Percentiles rank a stretch among this genome's conserved stretches.
Evolutionary conservation across 306 rosid species (phyloP).

Genomic region (Canavalia gladiata): DNA sequence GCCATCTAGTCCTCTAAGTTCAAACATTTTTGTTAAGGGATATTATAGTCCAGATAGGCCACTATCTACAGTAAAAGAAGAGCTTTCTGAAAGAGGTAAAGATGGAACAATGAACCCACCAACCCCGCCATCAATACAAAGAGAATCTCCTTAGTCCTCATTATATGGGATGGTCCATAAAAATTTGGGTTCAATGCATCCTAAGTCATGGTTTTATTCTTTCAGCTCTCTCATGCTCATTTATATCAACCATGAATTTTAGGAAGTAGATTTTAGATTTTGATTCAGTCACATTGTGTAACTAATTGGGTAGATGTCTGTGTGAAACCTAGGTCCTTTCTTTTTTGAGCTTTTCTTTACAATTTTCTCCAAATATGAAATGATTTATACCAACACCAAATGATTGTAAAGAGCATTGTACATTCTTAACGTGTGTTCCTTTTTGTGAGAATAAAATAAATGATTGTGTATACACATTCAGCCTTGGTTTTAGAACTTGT

Average conservation of each 20-base stretch:
- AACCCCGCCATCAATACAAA: slow-evolving; percentile 63
- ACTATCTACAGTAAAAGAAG: slow-evolving; percentile 68
- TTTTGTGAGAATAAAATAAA: slow-evolving; percentile 30
- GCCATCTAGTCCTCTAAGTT: slow-evolving; percentile 58
- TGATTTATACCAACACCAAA: slow-evolving; percentile 2
- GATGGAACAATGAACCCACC: slow-evolving; percentile 82
- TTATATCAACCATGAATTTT: slow-evolving; percentile 35
- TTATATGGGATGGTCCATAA: background rate
- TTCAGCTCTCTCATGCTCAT: slow-evolving; percentile 13
- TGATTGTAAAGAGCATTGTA: slow-evolving; percentile 41
- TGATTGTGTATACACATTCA: background rate
- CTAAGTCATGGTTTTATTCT: slow-evolving; percentile 27
- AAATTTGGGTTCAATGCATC: slow-evolving; percentile 10
- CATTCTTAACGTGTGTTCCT: slow-evolving; percentile 32
- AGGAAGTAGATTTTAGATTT: slow-evolving; percentile 40
- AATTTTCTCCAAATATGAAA: background rate
- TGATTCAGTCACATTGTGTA: slow-evolving; percentile 44
- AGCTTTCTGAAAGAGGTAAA: slow-evolving; percentile 56
- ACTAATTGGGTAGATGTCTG: slow-evolving; percentile 39
- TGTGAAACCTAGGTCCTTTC: background rate
- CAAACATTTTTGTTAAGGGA: slow-evolving; percentile 53
- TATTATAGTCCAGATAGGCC: slow-evolving; percentile 58
- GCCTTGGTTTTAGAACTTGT: slow-evolving; percentile 38
- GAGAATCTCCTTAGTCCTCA: slow-evolving; percentile 55
- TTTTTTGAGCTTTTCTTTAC: slow-evolving; percentile 24